Evolutionary conservation across 2,329 filamentous ascomycete species (phyloP), one percentile per base, ranked within the genome.

Genomic region (Aspergillus tanneri): DNA sequence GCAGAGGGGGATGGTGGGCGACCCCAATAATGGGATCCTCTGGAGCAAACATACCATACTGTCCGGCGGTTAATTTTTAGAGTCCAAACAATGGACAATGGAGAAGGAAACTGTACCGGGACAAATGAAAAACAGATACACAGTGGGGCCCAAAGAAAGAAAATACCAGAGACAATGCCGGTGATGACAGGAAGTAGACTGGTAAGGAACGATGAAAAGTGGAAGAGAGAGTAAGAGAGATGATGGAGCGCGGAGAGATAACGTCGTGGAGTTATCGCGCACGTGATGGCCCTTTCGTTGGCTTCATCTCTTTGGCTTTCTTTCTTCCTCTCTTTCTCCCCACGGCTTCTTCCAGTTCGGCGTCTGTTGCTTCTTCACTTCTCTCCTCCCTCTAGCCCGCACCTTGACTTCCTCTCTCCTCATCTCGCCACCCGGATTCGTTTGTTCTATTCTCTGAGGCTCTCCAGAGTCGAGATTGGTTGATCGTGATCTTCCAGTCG

Each of bases 1-100:
- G 18, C 2, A 23, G 9, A 19, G 7, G 7, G 18, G 14, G 19
- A 23, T 40, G 22, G 21, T 37, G 16, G 9, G 27, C 9, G 22
- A 42, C 30, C 7, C 8, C 12, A 21, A 41, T 11, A 14, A 22
- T 16, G 18, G 6, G 19, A 43, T 22, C 21, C 24, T 19, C 30
- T 28, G 14, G 14, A 22, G 12, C 27, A 35, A 8, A 47, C 46
- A 12, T 43, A 47, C 46, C 46, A 47, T 47, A 19, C 46, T 47
- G 2, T 11, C 4, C 37, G 35, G 24, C 46, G 38, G 39, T 47
- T 47, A 47, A 38, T 47, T 43, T 19, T 38, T 38, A n/a, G 21
- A 22, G 11, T 22, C 7, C 16, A 11, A 19, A 24, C 14, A 19
- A 19, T 22, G 36, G 36, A 25, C 2, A 23, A 40, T 9, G 35